Base-by-base conservation (phyloP, 352 stramenopile genomes). In the Phytophthora macrochlamydospora region DNA sequence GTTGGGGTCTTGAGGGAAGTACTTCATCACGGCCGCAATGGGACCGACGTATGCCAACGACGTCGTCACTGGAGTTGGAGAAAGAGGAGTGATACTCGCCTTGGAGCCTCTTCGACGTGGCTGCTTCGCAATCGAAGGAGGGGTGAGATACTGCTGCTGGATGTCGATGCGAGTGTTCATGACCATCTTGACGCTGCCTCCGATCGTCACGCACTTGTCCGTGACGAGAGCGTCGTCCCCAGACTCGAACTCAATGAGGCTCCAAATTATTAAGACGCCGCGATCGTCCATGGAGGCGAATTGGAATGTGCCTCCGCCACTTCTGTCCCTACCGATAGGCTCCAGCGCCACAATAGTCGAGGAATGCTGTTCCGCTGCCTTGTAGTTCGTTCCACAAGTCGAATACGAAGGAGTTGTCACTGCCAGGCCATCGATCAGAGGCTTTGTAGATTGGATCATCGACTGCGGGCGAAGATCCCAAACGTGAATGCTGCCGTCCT, bases 251-350 rank as follows among this genome's bases (percentile, higher is more conserved):
- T 89, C 81, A 33, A 92, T 76, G n/a, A 91, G 56, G 18, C 84
- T 91, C 84, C 84, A 92, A 33, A 92, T 75, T 24, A 92, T 75
- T 8, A 92, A 57, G 18, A 90, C 51, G 0, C 84, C 84, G 7
- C 84, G 84, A 49, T 92, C 80, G 31, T 92, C 84, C 60, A 92
- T 83, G 3, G 84, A 91, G 1, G 71, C 80, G 54, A 93, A 87
- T 55, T 93, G 85, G 54, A 92, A 91, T 2, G 71, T 73, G 35
- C 72, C 71, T 40, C 60, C 69, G 29, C 9, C 30, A 40, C 28
- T 58, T 52, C 52, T 54, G 42, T 33, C 57, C 11, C 63, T 50
- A 35, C 78, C 48, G 6, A 90, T 68, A 7, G 67, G 46, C 14
- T 86, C 65, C n/a, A 91, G 56, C 6, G 67, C 62, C 6, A 89